Conservation (phyloP, 441 rosid species). For the Breynia disticha region DNA sequence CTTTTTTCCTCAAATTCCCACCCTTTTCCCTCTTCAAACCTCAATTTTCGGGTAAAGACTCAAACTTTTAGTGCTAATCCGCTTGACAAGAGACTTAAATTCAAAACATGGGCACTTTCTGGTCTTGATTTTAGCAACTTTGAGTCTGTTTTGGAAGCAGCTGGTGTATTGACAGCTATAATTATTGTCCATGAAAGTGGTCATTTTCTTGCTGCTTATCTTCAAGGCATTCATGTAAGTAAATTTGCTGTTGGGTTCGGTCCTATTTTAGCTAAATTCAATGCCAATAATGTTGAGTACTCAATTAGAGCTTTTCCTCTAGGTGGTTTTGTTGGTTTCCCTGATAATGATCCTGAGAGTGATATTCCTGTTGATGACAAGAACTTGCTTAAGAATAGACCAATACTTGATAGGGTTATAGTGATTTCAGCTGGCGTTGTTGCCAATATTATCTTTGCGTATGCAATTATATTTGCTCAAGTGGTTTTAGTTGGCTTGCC, state of each 20-base stretch:
- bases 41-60: slow-evolving; percentile 17
- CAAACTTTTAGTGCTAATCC: slow-evolving; percentile 22
- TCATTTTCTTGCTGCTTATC: slow-evolving; percentile 84
- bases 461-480: slow-evolving; percentile 67
- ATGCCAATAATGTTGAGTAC: slow-evolving; percentile 76
- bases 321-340: slow-evolving; percentile 96
- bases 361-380: slow-evolving; percentile 67
- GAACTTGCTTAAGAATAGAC: slow-evolving; percentile 80
- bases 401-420: slow-evolving; percentile 61
- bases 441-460: slow-evolving; percentile 81
- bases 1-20: slow-evolving; percentile 16
- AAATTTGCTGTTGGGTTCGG: slow-evolving; percentile 94
- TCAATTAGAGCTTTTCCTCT: slow-evolving; percentile 86
- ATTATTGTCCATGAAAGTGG: slow-evolving; percentile 84
- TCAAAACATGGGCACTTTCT: slow-evolving; percentile 43
- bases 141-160: slow-evolving; percentile 76
- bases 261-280: slow-evolving; percentile 81
- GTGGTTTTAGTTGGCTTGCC: slow-evolving; percentile 81
- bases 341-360: slow-evolving; percentile 90
- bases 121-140: slow-evolving; percentile 62
- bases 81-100: slow-evolving; percentile 22
- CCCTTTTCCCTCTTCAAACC: slow-evolving; percentile 8
- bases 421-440: slow-evolving; percentile 90
- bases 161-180: slow-evolving; percentile 76
- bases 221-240: slow-evolving; percentile 89